These are phyloP conservation scores for Discostella stelligeroides DNA, from an alignment of 108 stramenopile genomes.

Conservation along the genomic window DNA sequence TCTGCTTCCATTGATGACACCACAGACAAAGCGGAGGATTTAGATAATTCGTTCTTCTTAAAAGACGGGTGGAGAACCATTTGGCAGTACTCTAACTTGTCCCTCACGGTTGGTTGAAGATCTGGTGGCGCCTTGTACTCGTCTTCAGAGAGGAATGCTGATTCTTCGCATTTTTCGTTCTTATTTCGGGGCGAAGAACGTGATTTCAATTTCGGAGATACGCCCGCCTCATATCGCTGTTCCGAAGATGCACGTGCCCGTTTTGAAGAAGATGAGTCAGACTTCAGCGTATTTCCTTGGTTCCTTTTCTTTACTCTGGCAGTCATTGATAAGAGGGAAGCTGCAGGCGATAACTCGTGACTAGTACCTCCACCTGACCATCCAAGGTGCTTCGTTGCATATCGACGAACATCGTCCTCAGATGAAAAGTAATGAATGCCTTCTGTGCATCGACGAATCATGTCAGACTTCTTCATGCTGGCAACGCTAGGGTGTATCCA, in stretches of 20 bases:
- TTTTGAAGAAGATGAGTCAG: neutral
- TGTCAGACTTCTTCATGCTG: slow-evolving; percentile 18
- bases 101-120: slow-evolving; percentile 13
- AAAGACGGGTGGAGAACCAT: slow-evolving; percentile 37
- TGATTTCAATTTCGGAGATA: slow-evolving; percentile 4
- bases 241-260: neutral
- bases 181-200: slow-evolving; percentile 18
- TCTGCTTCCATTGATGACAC: slow-evolving; percentile 17
- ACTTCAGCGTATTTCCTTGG: neutral
- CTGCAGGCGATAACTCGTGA: neutral
- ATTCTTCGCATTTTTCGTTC: neutral
- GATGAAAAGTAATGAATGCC: slow-evolving; percentile 34
- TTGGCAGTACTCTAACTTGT: slow-evolving; percentile 35
- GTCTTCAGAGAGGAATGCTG: slow-evolving; percentile 7
- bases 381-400: slow-evolving; percentile 22
- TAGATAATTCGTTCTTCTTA: slow-evolving; percentile 20
- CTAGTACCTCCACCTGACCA: slow-evolving; percentile 22
- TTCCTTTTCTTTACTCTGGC: slow-evolving; percentile 4
- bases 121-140: slow-evolving; percentile 15
- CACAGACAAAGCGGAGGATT: slow-evolving; percentile 10
- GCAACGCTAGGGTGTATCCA: slow-evolving; percentile 15
- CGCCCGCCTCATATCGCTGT: neutral
- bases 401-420: slow-evolving; percentile 6
- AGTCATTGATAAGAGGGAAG: neutral
- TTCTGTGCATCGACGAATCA: slow-evolving; percentile 8